phyloP scores from a whole-genome alignment of 2,329 filamentous ascomycete species.

The Fusarium sp. region DNA sequence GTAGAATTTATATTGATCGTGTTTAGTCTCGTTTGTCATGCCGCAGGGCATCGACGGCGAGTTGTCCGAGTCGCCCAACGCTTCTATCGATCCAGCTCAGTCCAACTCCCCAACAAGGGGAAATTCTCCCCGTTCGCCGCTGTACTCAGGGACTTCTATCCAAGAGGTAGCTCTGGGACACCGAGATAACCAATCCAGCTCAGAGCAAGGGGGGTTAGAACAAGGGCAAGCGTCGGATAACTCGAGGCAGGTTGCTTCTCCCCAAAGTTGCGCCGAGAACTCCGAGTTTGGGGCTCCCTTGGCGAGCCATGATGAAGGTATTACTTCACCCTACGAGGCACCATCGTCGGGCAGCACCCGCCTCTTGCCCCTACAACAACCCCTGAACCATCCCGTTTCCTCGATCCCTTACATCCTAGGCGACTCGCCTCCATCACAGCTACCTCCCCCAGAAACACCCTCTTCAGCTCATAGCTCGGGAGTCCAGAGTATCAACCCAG shows the following conservation, averaged over 20 bases:
- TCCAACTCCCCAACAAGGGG: not conserved
- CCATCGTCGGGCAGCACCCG: not conserved
- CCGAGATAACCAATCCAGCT: not conserved
- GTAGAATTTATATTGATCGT: not conserved
- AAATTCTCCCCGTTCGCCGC: not conserved
- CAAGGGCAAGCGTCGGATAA: not conserved
- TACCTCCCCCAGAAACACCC: not conserved
- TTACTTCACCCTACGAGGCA: not conserved
- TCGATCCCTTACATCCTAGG: not conserved
- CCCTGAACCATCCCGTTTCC: not conserved
- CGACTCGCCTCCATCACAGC: not conserved
- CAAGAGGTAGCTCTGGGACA: not conserved
- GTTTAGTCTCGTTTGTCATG: not conserved
- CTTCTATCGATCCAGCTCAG: not conserved
- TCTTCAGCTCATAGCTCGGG: not conserved
- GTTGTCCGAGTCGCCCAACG: not conserved
- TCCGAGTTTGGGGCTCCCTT: not conserved
- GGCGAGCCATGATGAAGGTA: not conserved
- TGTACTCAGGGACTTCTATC: not conserved
- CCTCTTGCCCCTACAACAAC: not conserved
- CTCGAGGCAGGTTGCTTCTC: not conserved
- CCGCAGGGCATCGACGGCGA: not conserved
- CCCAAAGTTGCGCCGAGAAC: not conserved
- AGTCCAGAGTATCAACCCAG: not conserved
- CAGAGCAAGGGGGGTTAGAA: not conserved